These are phyloP conservation scores for Trichoderma orchidacearum DNA, from an alignment of 495 filamentous ascomycete genomes.

Conservation along the genomic window DNA sequence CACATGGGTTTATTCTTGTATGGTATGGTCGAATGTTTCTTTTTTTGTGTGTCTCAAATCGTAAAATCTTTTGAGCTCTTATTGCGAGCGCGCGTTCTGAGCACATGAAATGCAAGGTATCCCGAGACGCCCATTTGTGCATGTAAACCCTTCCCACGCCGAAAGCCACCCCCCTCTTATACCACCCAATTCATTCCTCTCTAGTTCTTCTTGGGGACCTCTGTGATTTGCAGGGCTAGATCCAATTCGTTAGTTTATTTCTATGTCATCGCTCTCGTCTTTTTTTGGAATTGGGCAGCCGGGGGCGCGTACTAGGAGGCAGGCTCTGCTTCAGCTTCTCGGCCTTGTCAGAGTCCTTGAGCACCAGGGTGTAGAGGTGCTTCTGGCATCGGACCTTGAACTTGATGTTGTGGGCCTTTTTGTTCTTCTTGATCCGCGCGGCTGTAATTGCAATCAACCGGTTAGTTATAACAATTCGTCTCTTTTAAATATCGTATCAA, in stretches of 20 bases:
- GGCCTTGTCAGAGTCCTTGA: constrained; percentile 97
- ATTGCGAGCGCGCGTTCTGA: not conserved
- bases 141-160: constrained; percentile 5
- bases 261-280: not conserved
- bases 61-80: not conserved
- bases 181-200: constrained; percentile 3
- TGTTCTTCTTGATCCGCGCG: constrained; percentile 95
- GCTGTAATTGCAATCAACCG: constrained; percentile 46
- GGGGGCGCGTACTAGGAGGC: constrained; percentile 65
- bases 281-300: not conserved
- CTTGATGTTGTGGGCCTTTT: constrained; percentile 78
- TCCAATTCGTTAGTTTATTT: not conserved
- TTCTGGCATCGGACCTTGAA: constrained; percentile 99
- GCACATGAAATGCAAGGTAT: constrained; percentile 20
- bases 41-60: not conserved
- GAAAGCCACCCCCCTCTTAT: constrained; percentile 6
- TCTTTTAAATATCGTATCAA: not conserved
- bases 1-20: too few species aligned
- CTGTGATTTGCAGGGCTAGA: constrained; percentile 31
- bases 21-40: too few species aligned
- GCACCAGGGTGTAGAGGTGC: constrained; percentile 90
- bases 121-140: constrained; percentile 27
- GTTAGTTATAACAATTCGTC: constrained; percentile 22
- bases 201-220: constrained; percentile 31
- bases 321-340: constrained; percentile 99